A percentile compares a stretch with the other conserved stretches of the same genome.
phyloP scores from a whole-genome alignment of 192 early-diverging fungal species.

The Ambispora gerdemannii region DNA sequence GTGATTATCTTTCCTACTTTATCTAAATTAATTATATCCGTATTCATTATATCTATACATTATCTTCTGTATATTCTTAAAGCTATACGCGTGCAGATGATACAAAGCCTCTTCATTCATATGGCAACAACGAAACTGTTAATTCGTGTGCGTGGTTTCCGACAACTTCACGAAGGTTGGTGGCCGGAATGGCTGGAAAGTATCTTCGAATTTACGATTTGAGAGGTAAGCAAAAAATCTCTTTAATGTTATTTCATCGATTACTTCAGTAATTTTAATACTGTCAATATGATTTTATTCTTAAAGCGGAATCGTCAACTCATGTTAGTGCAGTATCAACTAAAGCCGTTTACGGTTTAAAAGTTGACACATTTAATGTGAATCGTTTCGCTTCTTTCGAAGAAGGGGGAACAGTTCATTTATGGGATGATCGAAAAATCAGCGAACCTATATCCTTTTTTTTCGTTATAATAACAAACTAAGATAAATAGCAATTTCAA shows the following conservation, averaged over 20 bases:
- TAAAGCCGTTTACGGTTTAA: slow-evolving; percentile 67
- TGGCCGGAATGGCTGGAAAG: slow-evolving; percentile 71
- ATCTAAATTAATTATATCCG: background rate
- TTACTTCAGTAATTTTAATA: background rate
- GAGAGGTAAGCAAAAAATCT: slow-evolving; percentile 40
- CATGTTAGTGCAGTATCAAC: slow-evolving; percentile 50
- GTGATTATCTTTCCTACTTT: background rate
- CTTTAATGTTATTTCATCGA: background rate
- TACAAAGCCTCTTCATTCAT: slow-evolving; percentile 47
- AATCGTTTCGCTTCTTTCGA: slow-evolving; percentile 70
- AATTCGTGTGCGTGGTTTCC: slow-evolving; percentile 68
- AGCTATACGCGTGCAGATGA: slow-evolving; percentile 35
- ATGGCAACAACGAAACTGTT: slow-evolving; percentile 64
- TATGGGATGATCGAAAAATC: slow-evolving; percentile 75
- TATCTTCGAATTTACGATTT: slow-evolving; percentile 71
- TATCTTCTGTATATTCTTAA: background rate
- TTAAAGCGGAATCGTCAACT: slow-evolving; percentile 35
- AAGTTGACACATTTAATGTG: slow-evolving; percentile 64
- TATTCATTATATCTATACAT: background rate
- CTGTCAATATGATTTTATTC: background rate
- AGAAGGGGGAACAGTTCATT: slow-evolving; percentile 59
- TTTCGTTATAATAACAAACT: background rate
- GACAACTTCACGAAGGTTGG: slow-evolving; percentile 48
- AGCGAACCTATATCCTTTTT: slow-evolving; percentile 58
- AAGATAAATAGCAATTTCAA: background rate